Evolutionary conservation across 2,329 filamentous ascomycete species (phyloP).

Genomic region (Fusarium aywerte): DNA sequence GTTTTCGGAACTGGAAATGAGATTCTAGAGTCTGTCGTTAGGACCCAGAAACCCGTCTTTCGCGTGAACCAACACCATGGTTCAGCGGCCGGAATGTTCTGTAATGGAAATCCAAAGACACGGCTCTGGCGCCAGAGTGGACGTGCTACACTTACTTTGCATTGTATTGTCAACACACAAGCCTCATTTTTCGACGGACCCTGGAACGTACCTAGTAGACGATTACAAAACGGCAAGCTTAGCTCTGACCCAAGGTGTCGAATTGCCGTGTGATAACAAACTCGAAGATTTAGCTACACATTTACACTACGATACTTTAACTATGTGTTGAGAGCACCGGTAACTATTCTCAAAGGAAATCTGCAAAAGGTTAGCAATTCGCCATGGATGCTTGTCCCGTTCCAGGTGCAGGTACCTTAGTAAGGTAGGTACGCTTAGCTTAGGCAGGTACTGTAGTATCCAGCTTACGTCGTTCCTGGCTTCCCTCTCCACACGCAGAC

Average conservation of each 20-base stretch:
- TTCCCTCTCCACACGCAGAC: background rate
- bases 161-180: background rate
- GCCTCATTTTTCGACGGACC: slow-evolving; percentile 1
- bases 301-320: too few species aligned
- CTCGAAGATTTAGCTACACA: background rate
- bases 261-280: slow-evolving; percentile 7
- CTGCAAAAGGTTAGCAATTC: slow-evolving; percentile 23
- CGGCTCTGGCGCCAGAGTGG: background rate
- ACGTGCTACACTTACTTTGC: background rate
- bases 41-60: slow-evolving; percentile 9
- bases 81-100: slow-evolving; percentile 1
- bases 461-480: background rate
- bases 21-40: slow-evolving; percentile 13
- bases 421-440: background rate
- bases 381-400: background rate
- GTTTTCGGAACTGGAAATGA: background rate
- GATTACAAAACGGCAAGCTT: background rate
- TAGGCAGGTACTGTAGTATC: background rate
- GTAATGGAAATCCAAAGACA: slow-evolving; percentile 2
- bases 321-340: background rate
- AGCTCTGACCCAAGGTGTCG: background rate
- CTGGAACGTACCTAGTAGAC: background rate
- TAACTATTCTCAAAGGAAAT: background rate
- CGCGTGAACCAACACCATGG: slow-evolving; percentile 18
- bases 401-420: background rate